phyloP scores from a whole-genome alignment of 148 eudicot species.

The Mesembryanthemum crystallinum region DNA sequence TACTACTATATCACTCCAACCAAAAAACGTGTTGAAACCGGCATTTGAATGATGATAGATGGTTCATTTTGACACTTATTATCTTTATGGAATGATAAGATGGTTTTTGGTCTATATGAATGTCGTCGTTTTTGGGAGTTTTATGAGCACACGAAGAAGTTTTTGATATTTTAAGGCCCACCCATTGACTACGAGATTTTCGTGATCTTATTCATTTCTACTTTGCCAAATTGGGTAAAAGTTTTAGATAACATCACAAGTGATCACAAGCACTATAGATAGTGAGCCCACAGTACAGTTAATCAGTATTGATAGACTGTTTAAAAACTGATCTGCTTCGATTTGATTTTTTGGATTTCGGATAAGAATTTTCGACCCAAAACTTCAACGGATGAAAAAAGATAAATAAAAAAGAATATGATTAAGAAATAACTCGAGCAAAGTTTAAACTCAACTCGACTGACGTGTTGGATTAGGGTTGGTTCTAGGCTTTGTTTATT shows the following conservation, averaged over 20 bases:
- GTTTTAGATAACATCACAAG: neutral
- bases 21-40: conserved; percentile 12
- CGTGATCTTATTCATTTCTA: neutral
- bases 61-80: neutral
- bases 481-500: no score
- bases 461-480: no score
- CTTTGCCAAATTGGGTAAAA: conserved; percentile 13
- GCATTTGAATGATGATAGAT: conserved; percentile 16
- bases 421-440: no score
- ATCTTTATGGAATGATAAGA: neutral
- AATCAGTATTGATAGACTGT: no score
- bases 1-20: neutral
- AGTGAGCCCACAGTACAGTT: neutral
- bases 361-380: no score
- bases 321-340: no score
- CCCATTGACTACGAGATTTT: neutral
- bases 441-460: no score
- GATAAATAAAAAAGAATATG: no score
- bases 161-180: neutral
- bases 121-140: conserved; percentile 9
- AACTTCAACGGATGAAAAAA: no score
- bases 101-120: neutral
- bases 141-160: neutral
- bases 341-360: no score
- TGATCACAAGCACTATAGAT: neutral